Base-by-base conservation (phyloP, 2,329 filamentous ascomycete species). In the Bipolaris victoriae region DNA sequence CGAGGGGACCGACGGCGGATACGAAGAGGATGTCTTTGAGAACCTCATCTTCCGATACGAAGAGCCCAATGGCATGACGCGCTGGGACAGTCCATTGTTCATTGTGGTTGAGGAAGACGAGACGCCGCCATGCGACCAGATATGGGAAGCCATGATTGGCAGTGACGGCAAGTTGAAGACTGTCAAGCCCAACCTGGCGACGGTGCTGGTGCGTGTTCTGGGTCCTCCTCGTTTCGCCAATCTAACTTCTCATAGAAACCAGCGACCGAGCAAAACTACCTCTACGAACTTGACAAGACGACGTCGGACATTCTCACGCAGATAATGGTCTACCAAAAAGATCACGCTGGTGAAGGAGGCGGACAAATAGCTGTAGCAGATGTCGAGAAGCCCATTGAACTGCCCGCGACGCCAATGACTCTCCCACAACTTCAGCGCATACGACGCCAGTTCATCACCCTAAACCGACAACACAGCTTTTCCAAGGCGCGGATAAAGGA, bases 41-140 rank as follows among this genome's bases (percentile, higher is more conserved):
- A 92, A 92, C 66, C 82, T 93, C 10, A 86, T 92, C 33, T 94
- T 91, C 72, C 83, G 91, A 52, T 93, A 93, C 72, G 91, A 96
- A 76, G 91, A 96, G 77, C 91, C 91, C 13, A 95, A 94, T 72
- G 86, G 88, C 20, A 93, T 94, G 90, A 88, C 85, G 2, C 81
- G 90, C 41, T 96, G 91, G 91, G 91, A 96, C 73, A 90, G 88
- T 52, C 91, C 91, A 1, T 82, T 95, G 2, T 95, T 94, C 76
- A 89, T 89, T 3, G 82, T 95, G 0, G 83, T 91, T 10, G 90
- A 88, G 82, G 88, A 92, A 43, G 91, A 96, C 72, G 84, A 84
- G 54, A 82, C 83, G 55, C 83, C 83, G n/a, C 86, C 87, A 1
- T 89, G 87, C 60, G 85, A 88, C 46, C 81, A 83, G 55, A 84